A percentile compares a stretch with the other conserved stretches of the same genome.
Evolutionary conservation across 192 early-diverging fungal genomes (phyloP).

Genomic region (Backusella morwellensis): DNA sequence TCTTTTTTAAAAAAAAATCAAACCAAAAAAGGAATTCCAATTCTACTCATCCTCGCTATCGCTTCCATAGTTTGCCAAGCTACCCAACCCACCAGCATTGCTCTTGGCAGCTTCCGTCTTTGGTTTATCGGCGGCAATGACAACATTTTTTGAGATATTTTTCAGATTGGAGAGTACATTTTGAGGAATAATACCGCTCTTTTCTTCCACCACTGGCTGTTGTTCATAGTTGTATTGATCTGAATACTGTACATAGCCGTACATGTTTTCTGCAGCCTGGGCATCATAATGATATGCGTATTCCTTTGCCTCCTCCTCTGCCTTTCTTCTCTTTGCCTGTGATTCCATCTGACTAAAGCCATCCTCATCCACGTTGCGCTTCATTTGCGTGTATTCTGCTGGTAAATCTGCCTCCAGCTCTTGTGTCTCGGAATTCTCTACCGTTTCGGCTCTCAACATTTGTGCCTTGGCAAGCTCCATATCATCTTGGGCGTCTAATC

Average conservation of each 20-base stretch:
- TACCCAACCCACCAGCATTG: conserved; percentile 24
- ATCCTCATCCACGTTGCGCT: conserved; percentile 27
- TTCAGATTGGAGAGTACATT: conserved; percentile 19
- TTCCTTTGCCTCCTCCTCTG: conserved; percentile 13
- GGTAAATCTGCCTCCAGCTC: conserved; percentile 5
- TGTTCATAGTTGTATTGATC: neutral
- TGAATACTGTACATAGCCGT: conserved; percentile 14
- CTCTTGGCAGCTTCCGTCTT: conserved; percentile 1
- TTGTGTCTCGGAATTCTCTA: conserved; percentile 4
- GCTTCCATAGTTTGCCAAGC: conserved; percentile 45
- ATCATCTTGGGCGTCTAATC: conserved; percentile 16
- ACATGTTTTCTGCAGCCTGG: neutral
- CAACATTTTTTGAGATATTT: neutral
- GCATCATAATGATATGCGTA: neutral
- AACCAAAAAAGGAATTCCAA: no score
- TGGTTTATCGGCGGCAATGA: neutral
- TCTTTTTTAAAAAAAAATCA: no score
- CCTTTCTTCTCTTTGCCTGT: conserved; percentile 17
- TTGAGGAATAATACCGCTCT: conserved; percentile 28
- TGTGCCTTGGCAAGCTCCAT: neutral
- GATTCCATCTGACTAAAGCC: conserved; percentile 28
- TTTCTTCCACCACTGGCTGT: neutral
- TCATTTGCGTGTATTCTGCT: conserved; percentile 17
- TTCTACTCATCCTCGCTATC: conserved; percentile 37
- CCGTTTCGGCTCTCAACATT: neutral